Conservation (phyloP, 305 asterid genomes). For the Ilex paraguariensis region DNA sequence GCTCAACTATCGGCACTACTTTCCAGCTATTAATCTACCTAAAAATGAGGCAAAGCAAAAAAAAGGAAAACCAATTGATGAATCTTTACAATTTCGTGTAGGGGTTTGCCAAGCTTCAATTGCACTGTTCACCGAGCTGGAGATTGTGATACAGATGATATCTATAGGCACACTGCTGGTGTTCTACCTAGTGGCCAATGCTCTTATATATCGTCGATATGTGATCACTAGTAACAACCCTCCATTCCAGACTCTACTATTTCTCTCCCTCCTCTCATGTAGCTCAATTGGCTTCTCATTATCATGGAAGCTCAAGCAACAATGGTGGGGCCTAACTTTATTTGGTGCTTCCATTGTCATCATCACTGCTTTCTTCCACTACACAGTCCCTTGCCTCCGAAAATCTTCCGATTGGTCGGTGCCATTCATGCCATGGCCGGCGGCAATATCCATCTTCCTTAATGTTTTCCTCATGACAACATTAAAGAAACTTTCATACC, state of each 20-base stretch:
- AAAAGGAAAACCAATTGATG: too few relatives aligned
- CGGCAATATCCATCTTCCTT: slow-evolving; percentile 32
- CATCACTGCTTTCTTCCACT: slow-evolving; percentile 20
- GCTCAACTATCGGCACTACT: too few relatives aligned
- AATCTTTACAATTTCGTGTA: slow-evolving; percentile 2
- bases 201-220: slow-evolving; percentile 30
- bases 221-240: slow-evolving; percentile 15
- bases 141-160: slow-evolving; percentile 33
- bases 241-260: slow-evolving; percentile 24
- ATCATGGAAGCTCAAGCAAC: slow-evolving; percentile 26
- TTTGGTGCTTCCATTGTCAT: slow-evolving; percentile 10
- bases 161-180: slow-evolving; percentile 41
- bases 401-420: slow-evolving; percentile 22
- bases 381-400: slow-evolving; percentile 3
- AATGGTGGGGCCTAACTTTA: slow-evolving; percentile 26
- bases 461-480: slow-evolving; percentile 37
- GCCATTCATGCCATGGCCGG: slow-evolving; percentile 46
- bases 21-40: too few relatives aligned
- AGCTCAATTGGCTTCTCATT: slow-evolving; percentile 30
- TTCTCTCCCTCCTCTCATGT: slow-evolving; percentile 25
- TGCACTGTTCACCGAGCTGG: slow-evolving; percentile 40
- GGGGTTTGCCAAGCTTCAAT: slow-evolving; percentile 41
- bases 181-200: slow-evolving; percentile 39
- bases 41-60: too few relatives aligned
- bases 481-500: slow-evolving; percentile 23